Evolutionary conservation across 176 grass and related monocot species (phyloP).

Genomic region (Miscanthus lutarioriparius): DNA sequence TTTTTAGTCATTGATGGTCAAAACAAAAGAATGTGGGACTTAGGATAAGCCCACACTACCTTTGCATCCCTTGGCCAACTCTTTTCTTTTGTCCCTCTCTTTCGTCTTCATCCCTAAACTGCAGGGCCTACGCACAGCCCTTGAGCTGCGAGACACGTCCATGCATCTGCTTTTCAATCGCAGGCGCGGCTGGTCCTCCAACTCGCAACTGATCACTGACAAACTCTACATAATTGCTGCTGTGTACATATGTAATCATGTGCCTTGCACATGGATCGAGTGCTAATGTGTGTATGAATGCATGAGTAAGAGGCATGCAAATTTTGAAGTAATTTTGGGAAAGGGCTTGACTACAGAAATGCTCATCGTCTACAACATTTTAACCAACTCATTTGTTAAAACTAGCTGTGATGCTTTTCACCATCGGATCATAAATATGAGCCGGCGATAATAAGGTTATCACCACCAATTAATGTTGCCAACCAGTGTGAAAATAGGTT

Average conservation of each 20-base stretch:
- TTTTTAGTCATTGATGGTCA: no score
- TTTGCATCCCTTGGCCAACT: background rate
- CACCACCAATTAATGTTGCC: no score
- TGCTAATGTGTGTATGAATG: background rate
- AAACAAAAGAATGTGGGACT: no score
- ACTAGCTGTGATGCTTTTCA: no score
- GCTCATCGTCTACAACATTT: no score
- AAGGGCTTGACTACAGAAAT: no score
- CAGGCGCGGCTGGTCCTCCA: background rate
- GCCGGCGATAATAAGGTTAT: no score
- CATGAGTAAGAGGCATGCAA: background rate
- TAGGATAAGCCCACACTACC: background rate
- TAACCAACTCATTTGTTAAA: no score
- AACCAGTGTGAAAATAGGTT: no score
- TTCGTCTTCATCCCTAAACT: conserved; percentile 29
- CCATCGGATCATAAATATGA: no score
- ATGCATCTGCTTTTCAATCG: conserved; percentile 16
- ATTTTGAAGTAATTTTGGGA: no score
- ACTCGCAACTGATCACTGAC: background rate
- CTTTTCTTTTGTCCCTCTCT: conserved; percentile 13
- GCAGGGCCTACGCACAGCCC: background rate
- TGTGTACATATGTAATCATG: background rate
- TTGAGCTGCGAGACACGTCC: background rate
- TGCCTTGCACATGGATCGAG: background rate
- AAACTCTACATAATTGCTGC: background rate